These are phyloP conservation scores for Apiospora malaysiana DNA, from an alignment of 2,329 filamentous ascomycete genomes.

Conservation along the genomic window DNA sequence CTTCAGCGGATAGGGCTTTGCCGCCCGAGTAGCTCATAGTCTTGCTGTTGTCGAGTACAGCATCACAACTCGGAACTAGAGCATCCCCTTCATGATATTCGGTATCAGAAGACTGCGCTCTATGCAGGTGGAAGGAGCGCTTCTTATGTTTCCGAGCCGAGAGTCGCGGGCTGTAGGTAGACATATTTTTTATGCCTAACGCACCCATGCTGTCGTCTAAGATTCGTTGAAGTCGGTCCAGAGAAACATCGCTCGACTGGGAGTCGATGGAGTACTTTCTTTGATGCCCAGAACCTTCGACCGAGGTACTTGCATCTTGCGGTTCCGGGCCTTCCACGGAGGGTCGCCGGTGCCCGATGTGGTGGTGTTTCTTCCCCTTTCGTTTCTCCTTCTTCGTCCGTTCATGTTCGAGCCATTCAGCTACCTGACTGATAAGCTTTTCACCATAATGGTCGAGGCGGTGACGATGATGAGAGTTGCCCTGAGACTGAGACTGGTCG, in stretches of 20 bases:
- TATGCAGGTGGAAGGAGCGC: slow-evolving; percentile 47
- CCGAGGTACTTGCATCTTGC: slow-evolving; percentile 23
- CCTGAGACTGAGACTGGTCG: slow-evolving; percentile 35
- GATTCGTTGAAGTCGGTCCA: slow-evolving; percentile 84
- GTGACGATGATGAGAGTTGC: slow-evolving; percentile 41
- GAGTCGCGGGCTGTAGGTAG: slow-evolving; percentile 49
- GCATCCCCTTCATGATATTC: slow-evolving; percentile 83
- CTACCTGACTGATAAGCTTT: slow-evolving; percentile 74
- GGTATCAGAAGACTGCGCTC: slow-evolving; percentile 76
- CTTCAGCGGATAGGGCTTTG: slow-evolving; percentile 40
- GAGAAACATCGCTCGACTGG: slow-evolving; percentile 72
- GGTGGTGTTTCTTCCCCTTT: slow-evolving; percentile 3
- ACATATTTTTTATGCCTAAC: slow-evolving; percentile 54
- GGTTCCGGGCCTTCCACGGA: slow-evolving; percentile 22
- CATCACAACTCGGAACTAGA: slow-evolving; percentile 85
- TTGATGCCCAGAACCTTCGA: slow-evolving; percentile 29
- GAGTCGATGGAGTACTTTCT: slow-evolving; percentile 65
- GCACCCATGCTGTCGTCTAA: slow-evolving; percentile 69
- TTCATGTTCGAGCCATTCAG: slow-evolving; percentile 84
- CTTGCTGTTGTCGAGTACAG: slow-evolving; percentile 85
- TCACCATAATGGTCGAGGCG: slow-evolving; percentile 49
- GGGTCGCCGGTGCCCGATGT: not conserved
- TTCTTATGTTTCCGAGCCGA: slow-evolving; percentile 49
- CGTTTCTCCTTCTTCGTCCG: slow-evolving; percentile 64
- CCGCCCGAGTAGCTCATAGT: slow-evolving; percentile 78